Evolutionary conservation across 495 filamentous ascomycete species (phyloP).

Genomic region (Penicillium pancosmium): DNA sequence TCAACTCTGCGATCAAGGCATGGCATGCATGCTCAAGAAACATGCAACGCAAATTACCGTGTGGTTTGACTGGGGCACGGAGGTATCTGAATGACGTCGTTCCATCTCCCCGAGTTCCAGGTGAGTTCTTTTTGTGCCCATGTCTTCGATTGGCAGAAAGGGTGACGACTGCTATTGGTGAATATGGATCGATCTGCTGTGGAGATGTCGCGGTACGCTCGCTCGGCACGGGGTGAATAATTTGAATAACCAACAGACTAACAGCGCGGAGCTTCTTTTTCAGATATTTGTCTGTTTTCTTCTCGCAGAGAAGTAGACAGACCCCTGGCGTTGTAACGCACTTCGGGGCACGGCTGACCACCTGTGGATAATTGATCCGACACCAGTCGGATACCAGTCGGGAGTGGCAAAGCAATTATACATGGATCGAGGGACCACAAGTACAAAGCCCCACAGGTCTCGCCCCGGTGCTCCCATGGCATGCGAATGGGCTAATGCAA

Average conservation of each 20-base stretch:
- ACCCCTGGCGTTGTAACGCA: neutral
- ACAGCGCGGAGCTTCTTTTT: neutral
- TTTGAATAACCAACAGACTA: neutral
- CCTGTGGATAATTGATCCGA: neutral
- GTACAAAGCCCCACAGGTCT: neutral
- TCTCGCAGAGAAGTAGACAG: neutral
- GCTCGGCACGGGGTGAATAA: neutral
- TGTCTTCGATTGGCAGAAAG: conserved; percentile 3
- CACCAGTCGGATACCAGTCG: neutral
- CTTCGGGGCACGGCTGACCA: neutral
- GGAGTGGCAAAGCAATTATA: conserved; percentile 1
- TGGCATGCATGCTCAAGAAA: neutral
- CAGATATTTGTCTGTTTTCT: neutral
- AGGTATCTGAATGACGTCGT: conserved; percentile 29
- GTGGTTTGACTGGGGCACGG: conserved; percentile 14
- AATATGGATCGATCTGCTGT: neutral
- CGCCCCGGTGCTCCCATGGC: neutral
- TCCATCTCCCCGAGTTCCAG: conserved; percentile 21
- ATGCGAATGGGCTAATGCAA: conserved; percentile 24
- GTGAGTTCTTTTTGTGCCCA: conserved; percentile 23
- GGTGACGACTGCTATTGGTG: neutral
- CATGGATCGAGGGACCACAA: neutral
- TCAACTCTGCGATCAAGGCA: neutral
- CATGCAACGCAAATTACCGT: conserved; percentile 23
- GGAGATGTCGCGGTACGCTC: neutral